Evolutionary conservation across 2,329 filamentous ascomycete genomes (phyloP).

Genomic region (Diaporthe helianthi): DNA sequence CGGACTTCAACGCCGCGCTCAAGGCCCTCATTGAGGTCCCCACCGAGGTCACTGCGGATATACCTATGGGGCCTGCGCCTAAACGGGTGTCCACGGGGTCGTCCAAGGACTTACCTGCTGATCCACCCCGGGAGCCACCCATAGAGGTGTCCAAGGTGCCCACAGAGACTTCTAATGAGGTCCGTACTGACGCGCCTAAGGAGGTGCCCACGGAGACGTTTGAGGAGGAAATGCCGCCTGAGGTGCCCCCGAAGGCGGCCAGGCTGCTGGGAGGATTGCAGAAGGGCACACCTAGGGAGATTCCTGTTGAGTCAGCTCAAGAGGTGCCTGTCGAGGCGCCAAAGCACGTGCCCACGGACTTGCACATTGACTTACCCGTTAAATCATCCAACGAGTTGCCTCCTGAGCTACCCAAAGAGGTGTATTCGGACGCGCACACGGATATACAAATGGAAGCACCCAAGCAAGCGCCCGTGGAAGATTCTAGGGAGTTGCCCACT

Average conservation of each 20-base stretch:
- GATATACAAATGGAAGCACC: background rate
- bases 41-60: background rate
- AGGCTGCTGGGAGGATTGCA: background rate
- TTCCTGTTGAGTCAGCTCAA: background rate
- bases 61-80: background rate
- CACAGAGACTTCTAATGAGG: background rate
- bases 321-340: slow-evolving; percentile 15
- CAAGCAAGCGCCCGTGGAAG: background rate
- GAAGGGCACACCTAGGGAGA: background rate
- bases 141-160: background rate
- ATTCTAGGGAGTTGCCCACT: background rate
- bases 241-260: background rate
- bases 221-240: background rate
- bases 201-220: background rate
- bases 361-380: background rate
- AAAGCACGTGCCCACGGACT: background rate
- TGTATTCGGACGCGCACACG: background rate
- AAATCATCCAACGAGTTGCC: background rate
- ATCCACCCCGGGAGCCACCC: background rate
- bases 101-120: background rate
- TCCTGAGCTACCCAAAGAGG: background rate
- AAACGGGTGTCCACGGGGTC: background rate
- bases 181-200: background rate
- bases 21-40: slow-evolving; percentile 35
- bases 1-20: slow-evolving; percentile 58